A percentile compares a stretch with the other conserved stretches of the same genome.
Conservation (phyloP, 2,329 filamentous ascomycete genomes). For the Teratosphaeriaceae sp. region DNA sequence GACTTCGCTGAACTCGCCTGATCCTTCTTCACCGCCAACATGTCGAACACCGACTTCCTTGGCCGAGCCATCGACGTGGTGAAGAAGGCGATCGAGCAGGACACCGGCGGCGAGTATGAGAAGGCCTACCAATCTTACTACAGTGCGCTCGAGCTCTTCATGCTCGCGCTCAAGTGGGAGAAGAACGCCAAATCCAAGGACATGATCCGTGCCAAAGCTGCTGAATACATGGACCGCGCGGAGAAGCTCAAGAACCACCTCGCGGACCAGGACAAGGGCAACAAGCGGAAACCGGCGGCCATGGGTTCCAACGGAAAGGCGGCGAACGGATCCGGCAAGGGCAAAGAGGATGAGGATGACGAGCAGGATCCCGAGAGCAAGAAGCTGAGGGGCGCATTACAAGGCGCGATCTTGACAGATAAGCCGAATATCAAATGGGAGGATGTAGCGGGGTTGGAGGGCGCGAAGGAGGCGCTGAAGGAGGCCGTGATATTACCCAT, state of each 20-base stretch:
- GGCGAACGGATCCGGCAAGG: conserved; percentile 56
- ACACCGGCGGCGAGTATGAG: conserved; percentile 93
- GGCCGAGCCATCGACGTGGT: conserved; percentile 94
- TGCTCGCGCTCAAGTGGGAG: conserved; percentile 99
- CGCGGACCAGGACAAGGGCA: conserved; percentile 59
- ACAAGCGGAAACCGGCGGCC: conserved; percentile 63
- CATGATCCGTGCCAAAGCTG: conserved; percentile 92
- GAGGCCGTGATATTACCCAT: conserved; percentile 97
- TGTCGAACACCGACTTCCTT: conserved; percentile 96
- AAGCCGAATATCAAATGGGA: conserved; percentile 97
- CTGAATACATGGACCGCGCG: conserved; percentile 96
- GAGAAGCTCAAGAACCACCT: conserved; percentile 96
- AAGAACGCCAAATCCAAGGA: conserved; percentile 97
- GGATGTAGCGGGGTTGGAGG: conserved; percentile 90
- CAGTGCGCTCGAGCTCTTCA: conserved; percentile 91
- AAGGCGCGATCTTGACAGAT: conserved; percentile 88
- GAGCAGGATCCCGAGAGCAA: conserved; percentile 82
- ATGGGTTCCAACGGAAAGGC: conserved; percentile 66
- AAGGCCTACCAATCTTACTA: conserved; percentile 97
- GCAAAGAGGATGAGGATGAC: conserved; percentile 54
- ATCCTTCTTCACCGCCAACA: conserved; percentile 32
- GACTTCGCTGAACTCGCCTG: no score
- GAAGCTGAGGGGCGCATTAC: conserved; percentile 85
- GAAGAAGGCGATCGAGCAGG: conserved; percentile 94
- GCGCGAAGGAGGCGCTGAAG: conserved; percentile 92